phyloP scores from a whole-genome alignment of 108 stramenopile species.

The Heterococcus sp. region DNA sequence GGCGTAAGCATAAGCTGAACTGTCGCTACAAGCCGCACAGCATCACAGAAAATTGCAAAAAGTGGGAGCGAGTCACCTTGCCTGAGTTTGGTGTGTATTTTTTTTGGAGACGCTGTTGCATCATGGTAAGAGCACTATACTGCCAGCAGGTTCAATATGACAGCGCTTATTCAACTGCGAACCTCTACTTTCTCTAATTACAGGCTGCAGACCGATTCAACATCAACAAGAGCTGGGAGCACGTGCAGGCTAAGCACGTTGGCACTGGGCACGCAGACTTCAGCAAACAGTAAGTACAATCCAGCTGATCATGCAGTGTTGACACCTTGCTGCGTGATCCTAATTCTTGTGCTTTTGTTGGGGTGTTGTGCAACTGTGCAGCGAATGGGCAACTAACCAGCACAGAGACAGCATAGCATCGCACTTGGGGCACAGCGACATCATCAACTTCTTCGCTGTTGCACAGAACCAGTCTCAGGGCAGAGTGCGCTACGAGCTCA shows the following conservation, averaged over 20 bases:
- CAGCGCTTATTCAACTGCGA: too few species aligned
- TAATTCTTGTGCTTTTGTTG: too few species aligned
- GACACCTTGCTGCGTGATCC: too few species aligned
- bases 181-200: too few species aligned
- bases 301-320: background rate
- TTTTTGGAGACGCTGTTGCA: too few species aligned
- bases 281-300: conserved; percentile 54
- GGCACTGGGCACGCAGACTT: conserved; percentile 67
- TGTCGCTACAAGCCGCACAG: too few species aligned
- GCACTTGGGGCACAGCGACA: conserved; percentile 90
- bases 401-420: conserved; percentile 94
- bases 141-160: too few species aligned
- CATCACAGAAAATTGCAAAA: too few species aligned
- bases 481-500: conserved; percentile 74
- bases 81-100: too few species aligned
- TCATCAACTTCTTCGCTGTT: conserved; percentile 85
- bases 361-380: conserved; percentile 2
- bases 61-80: too few species aligned
- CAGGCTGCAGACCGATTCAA: conserved; percentile 59
- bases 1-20: too few species aligned
- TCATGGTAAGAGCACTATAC: too few species aligned
- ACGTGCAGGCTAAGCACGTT: conserved; percentile 58
- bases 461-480: conserved; percentile 92
- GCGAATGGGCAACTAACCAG: conserved; percentile 92
- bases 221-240: conserved; percentile 58